Evolutionary conservation across 805 yeast genomes (phyloP), one percentile per base, ranked within the genome.

Genomic region (Ogataea henricii): DNA sequence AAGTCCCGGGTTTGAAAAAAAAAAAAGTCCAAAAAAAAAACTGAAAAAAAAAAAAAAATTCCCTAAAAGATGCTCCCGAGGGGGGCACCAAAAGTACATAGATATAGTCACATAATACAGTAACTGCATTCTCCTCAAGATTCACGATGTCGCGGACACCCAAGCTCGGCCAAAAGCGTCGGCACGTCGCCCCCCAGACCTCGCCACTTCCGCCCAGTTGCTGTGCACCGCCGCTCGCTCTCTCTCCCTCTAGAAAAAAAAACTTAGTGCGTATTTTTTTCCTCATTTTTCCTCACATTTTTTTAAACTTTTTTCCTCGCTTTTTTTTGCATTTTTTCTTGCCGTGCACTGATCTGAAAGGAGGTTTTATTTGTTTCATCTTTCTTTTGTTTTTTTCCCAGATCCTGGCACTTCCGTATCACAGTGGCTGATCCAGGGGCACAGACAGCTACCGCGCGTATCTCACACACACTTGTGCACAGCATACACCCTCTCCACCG

Each of bases 351-450:
- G 34, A 30, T 30, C 34, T 30, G 34, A 13, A 30, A 30, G 34
- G 34, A 30, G 34, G 12, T 27, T 30, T 30, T 30, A 17, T 30
- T 30, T 30, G 34, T 30, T 30, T 30, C 34, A 30, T 30, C 16
- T 30, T 30, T 16, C 16, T 30, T 30, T 30, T 14, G 18, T 30
- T 17, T 30, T 30, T 14, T 14, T 10, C 18, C 18, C 34, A 30
- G 30, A 27, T 27, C 18, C 34, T 30, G 34, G 34, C 34, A 16
- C 34, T 13, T n/a, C n/a, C 34, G 18, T 16, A 30, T 30, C 17
- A 30, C 6, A 30, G 34, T 16, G 34, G 16, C 34, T 30, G 34
- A 30, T 30, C 34, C 34, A 30, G 34, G 34, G 34, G 34, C 34
- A 30, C 8, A 6, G 9, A 30, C 3, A 30, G 17, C 34, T 17